These are phyloP conservation scores for Fraxinus cuspidata DNA, from an alignment of 257 asterid species.

Conservation along the genomic window DNA sequence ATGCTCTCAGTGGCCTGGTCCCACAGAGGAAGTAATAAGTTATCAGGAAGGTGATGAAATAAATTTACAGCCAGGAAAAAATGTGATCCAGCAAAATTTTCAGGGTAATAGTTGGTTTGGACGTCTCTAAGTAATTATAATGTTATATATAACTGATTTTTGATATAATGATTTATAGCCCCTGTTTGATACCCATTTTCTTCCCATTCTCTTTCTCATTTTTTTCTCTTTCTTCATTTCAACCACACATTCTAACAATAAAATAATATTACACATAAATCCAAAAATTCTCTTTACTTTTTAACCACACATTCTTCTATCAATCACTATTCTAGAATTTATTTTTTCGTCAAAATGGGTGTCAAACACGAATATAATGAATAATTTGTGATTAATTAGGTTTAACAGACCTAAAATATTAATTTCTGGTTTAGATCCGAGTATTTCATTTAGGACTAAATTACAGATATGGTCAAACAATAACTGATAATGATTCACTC, in stretches of 20 bases:
- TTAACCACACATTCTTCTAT: too few relatives aligned
- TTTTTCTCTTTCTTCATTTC: too few relatives aligned
- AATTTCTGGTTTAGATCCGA: constrained; percentile 3
- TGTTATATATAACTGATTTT: constrained; percentile 1
- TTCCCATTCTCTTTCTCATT: too few relatives aligned
- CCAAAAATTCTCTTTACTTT: too few relatives aligned
- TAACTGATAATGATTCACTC: neutral
- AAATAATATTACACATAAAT: too few relatives aligned
- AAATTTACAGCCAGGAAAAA: neutral
- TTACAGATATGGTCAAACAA: neutral
- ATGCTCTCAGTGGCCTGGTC: neutral
- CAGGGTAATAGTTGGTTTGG: constrained; percentile 1
- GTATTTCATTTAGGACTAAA: constrained; percentile 8
- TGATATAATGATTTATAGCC: neutral
- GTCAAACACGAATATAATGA: too few relatives aligned
- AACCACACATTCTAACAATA: too few relatives aligned
- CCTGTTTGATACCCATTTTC: too few relatives aligned
- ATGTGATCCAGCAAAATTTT: neutral
- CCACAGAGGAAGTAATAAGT: neutral
- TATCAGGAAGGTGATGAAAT: neutral
- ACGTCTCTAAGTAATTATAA: neutral
- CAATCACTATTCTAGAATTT: too few relatives aligned
- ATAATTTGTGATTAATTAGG: neutral
- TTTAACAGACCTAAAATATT: constrained; percentile 1
- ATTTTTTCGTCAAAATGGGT: too few relatives aligned